Base-by-base conservation (phyloP, 2,329 filamentous ascomycete species). In the Cladosporium sp. region DNA sequence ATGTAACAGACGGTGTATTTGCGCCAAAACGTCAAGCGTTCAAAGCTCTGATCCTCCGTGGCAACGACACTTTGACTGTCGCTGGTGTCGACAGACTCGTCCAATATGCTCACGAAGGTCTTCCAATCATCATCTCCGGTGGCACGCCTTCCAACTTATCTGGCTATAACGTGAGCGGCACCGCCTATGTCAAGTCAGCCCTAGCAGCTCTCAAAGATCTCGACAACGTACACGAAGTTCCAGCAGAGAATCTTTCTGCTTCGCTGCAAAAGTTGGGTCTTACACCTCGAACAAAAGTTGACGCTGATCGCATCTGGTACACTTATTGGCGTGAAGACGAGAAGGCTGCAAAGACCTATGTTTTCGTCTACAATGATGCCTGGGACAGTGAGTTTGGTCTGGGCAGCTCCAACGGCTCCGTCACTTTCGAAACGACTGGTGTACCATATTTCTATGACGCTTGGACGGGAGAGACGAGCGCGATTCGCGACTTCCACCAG, bases 101-200 rank as follows among this genome's bases (percentile, higher is more conserved):
- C 3, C 61, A 70, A 3, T 74, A 69, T 51, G 74, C 76, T 0
- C 54, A 68, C 1, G 62, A 62, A 2, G 77, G 77, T 0, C 66
- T 80, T 1, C 77, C 76, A 0, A 67, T 80, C 4, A 69, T 80
- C 15, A 68, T 80, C 47, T 65, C 64, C 35, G 72, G 73, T 4
- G 70, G 70, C n/a, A 34, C 70, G 9, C 70, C 70, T n/a, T 62
- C 63, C 19, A 62, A 59, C 20, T 65, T 66, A 39, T 58, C 61
- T 6, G 63, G 60, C 5, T 58, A 58, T 37, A 62, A 66, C 37
- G 35, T 58, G 12, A 60, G 40, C 35, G 63, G 57, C 39, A 42
- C 40, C 22, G 19, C 25, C 9, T 28, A 60, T 9, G 58, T 69
- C 7, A 50, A 63, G 34, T 61, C 62, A 6, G 59, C 64, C 1